Evolutionary conservation across 1,284 basidiomycete genomes (phyloP).

Genomic region (Ceratobasidium sp.): DNA sequence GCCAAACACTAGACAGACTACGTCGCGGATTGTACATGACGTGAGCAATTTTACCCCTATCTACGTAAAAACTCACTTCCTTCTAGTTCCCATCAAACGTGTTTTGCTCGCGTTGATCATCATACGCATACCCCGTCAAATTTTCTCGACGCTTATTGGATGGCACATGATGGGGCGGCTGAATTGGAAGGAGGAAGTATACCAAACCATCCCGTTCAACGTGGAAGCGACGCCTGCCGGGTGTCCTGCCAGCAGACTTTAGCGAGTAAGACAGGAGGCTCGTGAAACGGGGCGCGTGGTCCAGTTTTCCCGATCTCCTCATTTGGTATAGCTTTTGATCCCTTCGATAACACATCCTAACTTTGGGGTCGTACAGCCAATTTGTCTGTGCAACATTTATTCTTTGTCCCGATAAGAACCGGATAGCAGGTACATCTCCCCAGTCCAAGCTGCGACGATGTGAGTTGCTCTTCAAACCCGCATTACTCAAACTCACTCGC

Average conservation of each 20-base stretch:
- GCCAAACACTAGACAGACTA: too few relatives aligned
- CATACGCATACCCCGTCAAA: constrained; percentile 63
- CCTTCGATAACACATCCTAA: constrained; percentile 72
- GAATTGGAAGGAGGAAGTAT: constrained; percentile 61
- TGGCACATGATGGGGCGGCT: constrained; percentile 74
- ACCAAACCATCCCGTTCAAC: constrained; percentile 49
- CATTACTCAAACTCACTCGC: neutral
- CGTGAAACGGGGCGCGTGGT: neutral
- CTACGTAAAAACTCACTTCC: too few relatives aligned
- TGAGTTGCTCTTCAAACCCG: constrained; percentile 56
- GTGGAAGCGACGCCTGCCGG: constrained; percentile 46
- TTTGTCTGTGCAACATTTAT: neutral
- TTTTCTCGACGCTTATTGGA: constrained; percentile 65
- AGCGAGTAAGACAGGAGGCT: constrained; percentile 36
- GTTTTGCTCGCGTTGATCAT: neutral
- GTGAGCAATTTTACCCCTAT: constrained; percentile 56
- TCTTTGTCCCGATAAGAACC: constrained; percentile 53
- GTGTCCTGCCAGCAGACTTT: constrained; percentile 36
- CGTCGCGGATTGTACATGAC: too few relatives aligned
- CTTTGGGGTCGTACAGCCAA: constrained; percentile 58
- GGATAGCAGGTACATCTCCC: constrained; percentile 72
- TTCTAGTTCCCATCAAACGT: constrained; percentile 49
- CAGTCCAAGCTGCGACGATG: constrained; percentile 66
- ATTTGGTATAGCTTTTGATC: constrained; percentile 65
- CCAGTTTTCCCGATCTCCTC: neutral